These are phyloP conservation scores for Coleophoma cylindrospora DNA, from an alignment of 2,329 filamentous ascomycete genomes.

Conservation along the genomic window DNA sequence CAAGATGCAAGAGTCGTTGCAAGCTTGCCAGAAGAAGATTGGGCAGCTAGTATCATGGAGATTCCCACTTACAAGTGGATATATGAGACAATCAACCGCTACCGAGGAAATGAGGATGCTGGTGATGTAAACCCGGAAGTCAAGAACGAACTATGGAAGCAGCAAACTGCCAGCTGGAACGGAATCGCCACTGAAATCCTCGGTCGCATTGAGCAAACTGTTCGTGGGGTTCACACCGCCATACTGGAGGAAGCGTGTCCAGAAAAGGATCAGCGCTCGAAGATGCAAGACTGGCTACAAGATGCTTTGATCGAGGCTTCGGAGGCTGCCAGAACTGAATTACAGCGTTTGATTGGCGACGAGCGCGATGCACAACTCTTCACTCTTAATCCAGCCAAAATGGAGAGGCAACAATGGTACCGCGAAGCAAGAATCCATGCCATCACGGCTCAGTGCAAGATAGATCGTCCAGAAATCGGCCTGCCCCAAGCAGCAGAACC, in stretches of 20 bases:
- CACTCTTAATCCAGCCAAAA: conserved; percentile 8
- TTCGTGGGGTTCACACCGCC: conserved; percentile 4
- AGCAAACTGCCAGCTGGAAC: conserved; percentile 9
- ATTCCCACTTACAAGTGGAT: conserved; percentile 11
- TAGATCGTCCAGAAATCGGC: neutral
- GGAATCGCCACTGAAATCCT: conserved; percentile 6
- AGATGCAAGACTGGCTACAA: conserved; percentile 9
- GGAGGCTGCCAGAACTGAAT: conserved; percentile 6
- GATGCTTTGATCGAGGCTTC: conserved; percentile 6
- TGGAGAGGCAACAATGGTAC: neutral
- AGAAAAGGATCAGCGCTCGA: conserved; percentile 6
- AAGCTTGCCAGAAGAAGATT: neutral
- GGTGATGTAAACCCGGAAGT: conserved; percentile 11
- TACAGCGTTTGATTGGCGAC: conserved; percentile 7
- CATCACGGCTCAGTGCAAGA: conserved; percentile 1
- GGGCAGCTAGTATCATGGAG: conserved; percentile 3
- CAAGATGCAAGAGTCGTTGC: conserved; percentile 6
- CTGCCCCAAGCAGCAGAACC: conserved; percentile 2
- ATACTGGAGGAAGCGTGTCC: conserved; percentile 9
- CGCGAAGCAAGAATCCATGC: conserved; percentile 3
- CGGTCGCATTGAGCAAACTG: conserved; percentile 4
- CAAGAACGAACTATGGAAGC: conserved; percentile 9
- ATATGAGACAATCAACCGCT: conserved; percentile 4
- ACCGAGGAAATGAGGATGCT: conserved; percentile 9
- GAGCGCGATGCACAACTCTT: conserved; percentile 7